phyloP scores from a whole-genome alignment of 805 yeast species.

The Diddensiella transvaalensis region DNA sequence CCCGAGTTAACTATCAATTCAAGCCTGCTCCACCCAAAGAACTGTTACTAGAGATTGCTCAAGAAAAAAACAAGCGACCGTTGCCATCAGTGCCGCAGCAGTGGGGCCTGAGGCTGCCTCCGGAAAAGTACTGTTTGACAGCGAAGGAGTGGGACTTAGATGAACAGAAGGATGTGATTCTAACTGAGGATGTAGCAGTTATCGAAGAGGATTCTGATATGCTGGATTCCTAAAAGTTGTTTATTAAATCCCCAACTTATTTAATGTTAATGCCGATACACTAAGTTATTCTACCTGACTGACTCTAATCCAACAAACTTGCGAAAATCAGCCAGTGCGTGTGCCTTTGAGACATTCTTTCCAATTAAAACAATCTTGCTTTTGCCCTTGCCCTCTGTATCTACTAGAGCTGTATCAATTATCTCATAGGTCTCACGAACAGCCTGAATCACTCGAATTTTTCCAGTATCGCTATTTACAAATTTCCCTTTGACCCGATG shows the following conservation, averaged over 20 bases:
- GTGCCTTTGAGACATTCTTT: conserved; percentile 45
- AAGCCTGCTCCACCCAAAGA: conserved; percentile 96
- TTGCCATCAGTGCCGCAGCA: conserved; percentile 88
- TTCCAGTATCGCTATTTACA: conserved; percentile 36
- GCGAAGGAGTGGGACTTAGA: conserved; percentile 71
- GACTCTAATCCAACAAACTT: neutral
- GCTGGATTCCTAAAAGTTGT: conserved; percentile 10
- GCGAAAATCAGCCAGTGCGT: conserved; percentile 12
- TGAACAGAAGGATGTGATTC: conserved; percentile 39
- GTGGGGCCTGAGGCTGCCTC: conserved; percentile 92
- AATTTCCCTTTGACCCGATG: conserved; percentile 81
- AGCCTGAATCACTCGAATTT: conserved; percentile 73
- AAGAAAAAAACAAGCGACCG: conserved; percentile 83
- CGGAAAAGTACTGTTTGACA: conserved; percentile 93
- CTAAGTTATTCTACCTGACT: neutral
- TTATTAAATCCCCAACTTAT: neutral
- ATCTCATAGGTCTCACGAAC: conserved; percentile 91
- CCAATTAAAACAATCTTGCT: conserved; percentile 77
- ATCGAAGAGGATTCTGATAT: conserved; percentile 34
- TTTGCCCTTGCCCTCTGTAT: conserved; percentile 35
- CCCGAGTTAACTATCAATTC: conserved; percentile 93
- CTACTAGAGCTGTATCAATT: conserved; percentile 41
- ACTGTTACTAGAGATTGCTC: conserved; percentile 81
- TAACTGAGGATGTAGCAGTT: conserved; percentile 26
- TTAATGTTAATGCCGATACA: neutral